Evolutionary conservation across 768 basidiomycete species (phyloP), one percentile per base, ranked within the genome.

Genomic region (Amanita molliuscula): DNA sequence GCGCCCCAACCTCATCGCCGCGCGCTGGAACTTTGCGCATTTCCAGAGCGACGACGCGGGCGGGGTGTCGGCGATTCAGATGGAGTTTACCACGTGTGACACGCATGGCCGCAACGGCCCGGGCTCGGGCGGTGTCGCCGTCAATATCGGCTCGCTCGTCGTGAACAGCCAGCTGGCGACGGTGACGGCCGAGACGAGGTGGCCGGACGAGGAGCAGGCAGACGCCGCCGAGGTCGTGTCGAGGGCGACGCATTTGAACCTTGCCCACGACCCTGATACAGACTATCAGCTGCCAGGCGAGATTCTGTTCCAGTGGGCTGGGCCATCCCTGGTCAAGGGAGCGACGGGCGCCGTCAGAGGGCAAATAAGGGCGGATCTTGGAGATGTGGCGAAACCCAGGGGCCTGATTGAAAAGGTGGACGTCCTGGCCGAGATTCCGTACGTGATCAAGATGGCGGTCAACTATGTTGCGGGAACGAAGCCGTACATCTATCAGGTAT

Each of bases 351-450:
- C 64, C 2, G 62, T 88, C 33, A 67, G 77, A 31, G 88, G 81
- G 9, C 73, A 71, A 18, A 54, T 88, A 33, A 57, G 69, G 18
- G 68, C 76, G 29, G 77, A 82, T 50, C 66, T 92, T 40, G 84
- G 88, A 21, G 62, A 68, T 44, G 67, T 78, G 23, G 64, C 68
- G 48, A 62, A 67, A n/a, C 79, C 81, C 11, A 80, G 78, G 34
- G 91, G 90, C 0, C 68, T 96, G 56, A 76, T 94, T 45, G 89
- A 92, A 65, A 93, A 95, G 66, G 89, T 98, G 23, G 93, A 99
- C 59, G 82, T 98, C 2, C 76, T 99, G 7, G 93, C 88, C 4
- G 94, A 99, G 70, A 89, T 96, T 55, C 96, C 96, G 9, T 82
- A 84, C 53, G 81, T 95, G 48, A 68, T 99, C 63, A 91, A 92